Conservation (phyloP, 2,329 filamentous ascomycete species). For the Daldinia sp. region DNA sequence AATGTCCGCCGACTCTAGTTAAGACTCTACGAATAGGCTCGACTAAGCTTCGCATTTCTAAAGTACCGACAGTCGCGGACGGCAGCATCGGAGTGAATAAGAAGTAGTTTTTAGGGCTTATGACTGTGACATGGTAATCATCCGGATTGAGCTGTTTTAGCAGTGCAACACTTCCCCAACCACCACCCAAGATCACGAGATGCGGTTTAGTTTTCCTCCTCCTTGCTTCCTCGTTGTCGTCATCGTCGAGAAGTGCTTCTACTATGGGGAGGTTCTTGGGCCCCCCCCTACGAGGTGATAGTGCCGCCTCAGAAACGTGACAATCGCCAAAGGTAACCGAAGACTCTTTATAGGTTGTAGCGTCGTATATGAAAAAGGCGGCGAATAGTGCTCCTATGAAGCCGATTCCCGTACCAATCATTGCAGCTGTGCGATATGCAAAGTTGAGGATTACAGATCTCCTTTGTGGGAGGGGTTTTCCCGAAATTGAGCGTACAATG, state of each 20-base stretch:
- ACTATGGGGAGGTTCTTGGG: constrained; percentile 95
- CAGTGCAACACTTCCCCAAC: constrained; percentile 93
- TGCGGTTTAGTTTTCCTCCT: constrained; percentile 86
- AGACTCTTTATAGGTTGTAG: constrained; percentile 84
- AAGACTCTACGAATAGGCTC: constrained; percentile 92
- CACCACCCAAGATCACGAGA: constrained; percentile 89
- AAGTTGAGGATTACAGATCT: constrained; percentile 63
- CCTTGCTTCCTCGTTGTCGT: constrained; percentile 76
- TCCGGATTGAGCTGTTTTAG: constrained; percentile 89
- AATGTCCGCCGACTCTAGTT: constrained; percentile 81
- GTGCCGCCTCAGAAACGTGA: constrained; percentile 81
- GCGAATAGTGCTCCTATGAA: constrained; percentile 74
- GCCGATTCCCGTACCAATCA: constrained; percentile 77
- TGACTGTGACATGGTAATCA: constrained; percentile 94
- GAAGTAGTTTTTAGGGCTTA: constrained; percentile 96
- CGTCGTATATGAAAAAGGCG: constrained; percentile 93
- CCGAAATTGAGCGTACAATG: constrained; percentile 56
- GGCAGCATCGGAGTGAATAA: constrained; percentile 98
- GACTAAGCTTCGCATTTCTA: constrained; percentile 89
- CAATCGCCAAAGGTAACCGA: constrained; percentile 71
- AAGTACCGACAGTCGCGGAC: constrained; percentile 93
- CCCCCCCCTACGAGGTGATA: constrained; percentile 82
- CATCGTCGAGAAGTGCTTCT: constrained; percentile 87
- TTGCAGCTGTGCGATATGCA: constrained; percentile 73
- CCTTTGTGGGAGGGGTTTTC: constrained; percentile 59